These are phyloP conservation scores for Trichoderma sp. DNA, from an alignment of 2,329 filamentous ascomycete species.

Conservation along the genomic window DNA sequence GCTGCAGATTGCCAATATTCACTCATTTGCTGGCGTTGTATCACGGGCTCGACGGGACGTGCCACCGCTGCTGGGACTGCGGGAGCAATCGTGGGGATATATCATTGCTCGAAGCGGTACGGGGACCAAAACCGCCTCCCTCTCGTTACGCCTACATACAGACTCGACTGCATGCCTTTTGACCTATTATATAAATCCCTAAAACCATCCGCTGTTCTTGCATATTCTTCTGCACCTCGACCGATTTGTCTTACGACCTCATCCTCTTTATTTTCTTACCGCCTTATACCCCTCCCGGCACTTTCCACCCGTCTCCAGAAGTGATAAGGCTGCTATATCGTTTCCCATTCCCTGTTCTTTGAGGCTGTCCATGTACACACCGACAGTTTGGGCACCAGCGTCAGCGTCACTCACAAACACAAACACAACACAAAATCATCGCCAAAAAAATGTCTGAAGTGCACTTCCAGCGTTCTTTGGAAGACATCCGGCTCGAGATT, in stretches of 20 bases:
- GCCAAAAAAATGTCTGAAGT: slow-evolving; percentile 25
- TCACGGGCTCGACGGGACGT: background rate
- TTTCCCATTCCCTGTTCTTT: background rate
- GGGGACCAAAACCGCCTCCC: background rate
- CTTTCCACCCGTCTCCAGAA: background rate
- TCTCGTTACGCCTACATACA: background rate
- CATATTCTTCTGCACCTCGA: slow-evolving; percentile 6
- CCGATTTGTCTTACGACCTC: slow-evolving; percentile 1
- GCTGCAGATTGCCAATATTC: slow-evolving; percentile 12
- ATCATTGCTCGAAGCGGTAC: background rate
- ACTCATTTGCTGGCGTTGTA: slow-evolving; percentile 11
- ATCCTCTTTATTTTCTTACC: slow-evolving; percentile 18
- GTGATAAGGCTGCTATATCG: slow-evolving; percentile 5
- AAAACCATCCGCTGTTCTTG: background rate
- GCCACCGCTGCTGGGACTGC: background rate
- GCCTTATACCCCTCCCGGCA: slow-evolving; percentile 13
- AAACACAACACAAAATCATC: background rate
- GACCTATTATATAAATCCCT: background rate
- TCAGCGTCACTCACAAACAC: background rate
- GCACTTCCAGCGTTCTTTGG: slow-evolving; percentile 25
- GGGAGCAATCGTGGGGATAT: background rate
- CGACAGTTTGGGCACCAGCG: slow-evolving; percentile 10
- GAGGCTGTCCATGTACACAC: slow-evolving; percentile 13
- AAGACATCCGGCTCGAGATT: slow-evolving; percentile 35
- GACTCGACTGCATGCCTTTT: background rate